Evolutionary conservation across 1,139 yeast species (phyloP).

Genomic region (Hanseniaspora gamundiae): DNA sequence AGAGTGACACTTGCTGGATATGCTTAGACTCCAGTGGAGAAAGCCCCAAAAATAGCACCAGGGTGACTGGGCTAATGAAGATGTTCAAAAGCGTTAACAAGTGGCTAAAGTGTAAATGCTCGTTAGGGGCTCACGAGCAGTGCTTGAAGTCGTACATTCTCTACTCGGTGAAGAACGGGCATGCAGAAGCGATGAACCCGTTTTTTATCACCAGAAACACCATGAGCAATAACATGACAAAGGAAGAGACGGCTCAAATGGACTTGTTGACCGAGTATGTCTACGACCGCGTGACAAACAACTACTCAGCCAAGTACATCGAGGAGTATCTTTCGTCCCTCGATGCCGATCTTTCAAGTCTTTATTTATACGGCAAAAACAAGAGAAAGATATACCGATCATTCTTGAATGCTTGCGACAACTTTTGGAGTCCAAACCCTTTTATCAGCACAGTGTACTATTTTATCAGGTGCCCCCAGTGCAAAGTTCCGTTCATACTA

Average conservation of each 20-base stretch:
- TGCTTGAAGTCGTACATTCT: slow-evolving; percentile 19
- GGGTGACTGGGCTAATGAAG: slow-evolving; percentile 18
- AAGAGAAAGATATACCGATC: not conserved
- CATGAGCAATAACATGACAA: not conserved
- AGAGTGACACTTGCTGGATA: slow-evolving; percentile 30
- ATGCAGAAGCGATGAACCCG: not conserved
- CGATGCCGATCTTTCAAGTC: no score
- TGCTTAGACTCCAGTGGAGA: slow-evolving; percentile 29
- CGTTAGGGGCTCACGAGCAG: slow-evolving; percentile 31
- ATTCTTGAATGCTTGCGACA: not conserved
- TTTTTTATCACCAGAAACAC: not conserved
- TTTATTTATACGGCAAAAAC: not conserved
- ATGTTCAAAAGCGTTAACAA: slow-evolving; percentile 21
- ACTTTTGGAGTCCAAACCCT: not conserved
- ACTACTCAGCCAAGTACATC: no score
- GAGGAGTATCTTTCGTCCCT: no score
- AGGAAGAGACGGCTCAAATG: not conserved
- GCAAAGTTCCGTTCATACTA: slow-evolving; percentile 25
- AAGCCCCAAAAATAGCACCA: slow-evolving; percentile 26
- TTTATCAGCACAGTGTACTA: slow-evolving; percentile 4
- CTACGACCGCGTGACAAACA: not conserved
- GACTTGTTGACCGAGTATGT: not conserved
- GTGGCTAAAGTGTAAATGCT: slow-evolving; percentile 33
- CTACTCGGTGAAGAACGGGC: not conserved
- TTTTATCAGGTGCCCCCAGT: slow-evolving; percentile 33